These are phyloP conservation scores for Apiospora malaysiana DNA, from an alignment of 2,329 filamentous ascomycete genomes.

Conservation along the genomic window DNA sequence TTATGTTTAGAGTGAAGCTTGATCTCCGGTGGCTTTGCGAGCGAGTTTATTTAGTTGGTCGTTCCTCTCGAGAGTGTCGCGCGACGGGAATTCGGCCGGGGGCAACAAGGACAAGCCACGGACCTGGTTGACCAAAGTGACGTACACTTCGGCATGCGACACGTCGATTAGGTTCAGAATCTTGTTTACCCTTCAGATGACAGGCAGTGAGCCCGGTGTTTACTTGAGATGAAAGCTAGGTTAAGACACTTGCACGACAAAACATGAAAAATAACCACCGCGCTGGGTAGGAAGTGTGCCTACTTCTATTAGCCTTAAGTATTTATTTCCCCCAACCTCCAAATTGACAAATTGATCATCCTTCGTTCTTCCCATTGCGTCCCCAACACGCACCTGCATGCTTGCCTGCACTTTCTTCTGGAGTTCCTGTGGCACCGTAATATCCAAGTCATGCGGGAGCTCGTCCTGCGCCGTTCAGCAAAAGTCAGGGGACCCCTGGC, in stretches of 20 bases:
- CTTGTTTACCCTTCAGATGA: neutral
- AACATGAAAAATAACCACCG: neutral
- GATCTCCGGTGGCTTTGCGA: neutral
- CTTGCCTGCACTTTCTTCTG: neutral
- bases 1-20: neutral
- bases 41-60: neutral
- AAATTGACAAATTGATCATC: neutral
- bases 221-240: neutral
- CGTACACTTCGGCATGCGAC: neutral
- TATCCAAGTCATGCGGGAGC: constrained; percentile 11
- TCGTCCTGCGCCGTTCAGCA: neutral
- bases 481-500: neutral
- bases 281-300: neutral
- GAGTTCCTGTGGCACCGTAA: neutral
- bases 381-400: neutral
- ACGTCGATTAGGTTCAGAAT: neutral
- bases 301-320: neutral
- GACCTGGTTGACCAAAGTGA: neutral
- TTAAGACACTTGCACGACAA: neutral
- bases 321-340: constrained; percentile 9
- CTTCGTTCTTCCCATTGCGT: neutral
- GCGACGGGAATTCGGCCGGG: neutral
- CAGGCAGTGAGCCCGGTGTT: neutral
- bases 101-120: neutral
- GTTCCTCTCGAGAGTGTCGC: neutral